Evolutionary conservation across 108 stramenopile genomes (phyloP), one percentile per base, ranked within the genome.

Genomic region (Fistulifera pelliculosa): DNA sequence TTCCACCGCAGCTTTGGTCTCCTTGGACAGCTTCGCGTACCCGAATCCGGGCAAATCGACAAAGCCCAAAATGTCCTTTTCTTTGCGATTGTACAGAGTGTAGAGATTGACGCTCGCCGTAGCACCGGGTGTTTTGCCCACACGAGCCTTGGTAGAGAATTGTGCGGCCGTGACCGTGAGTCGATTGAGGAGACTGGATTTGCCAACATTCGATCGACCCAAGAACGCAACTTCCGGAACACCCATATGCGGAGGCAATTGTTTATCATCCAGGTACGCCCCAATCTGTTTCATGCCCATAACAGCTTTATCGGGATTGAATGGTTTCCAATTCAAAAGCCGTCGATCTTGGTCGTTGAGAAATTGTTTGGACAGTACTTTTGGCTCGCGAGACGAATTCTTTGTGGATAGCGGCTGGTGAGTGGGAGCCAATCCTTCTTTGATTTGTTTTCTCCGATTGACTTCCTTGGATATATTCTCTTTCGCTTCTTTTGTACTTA

Each of bases 1-100:
- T 58, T 88, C 81, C 1, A 96, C 84, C 38, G 68, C 64, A 54
- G 85, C 81, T 58, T 94, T 81, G 12, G 56, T 65, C 23, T 85
- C 89, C 61, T 94, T 94, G 50, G 66, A 63, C 25, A 96, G 53
- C 60, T 90, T 95, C 8, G 95, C 95, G 75, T 92, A 96, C 19
- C 95, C 95, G 65, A 94, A 96, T 1, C 95, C 95, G n/a, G 95
- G 95, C 10, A 96, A 64, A 56, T 96, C 95, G 21, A 80, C 88
- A 56, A 94, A 85, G 47, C 85, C 90, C 54, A 90, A 56, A 17
- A 85, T 44, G 1, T 51, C 44, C 56, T 48, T 64, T 16, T 27
- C 18, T 27, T 64, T 60, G 27, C 15, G 28, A n/a, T 54, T 23
- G 52, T 44, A 54, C 58, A 38, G 82, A 60, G 18, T 76, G 58